Evolutionary conservation across 768 basidiomycete genomes (phyloP).

Genomic region (Piloderma croceum): DNA sequence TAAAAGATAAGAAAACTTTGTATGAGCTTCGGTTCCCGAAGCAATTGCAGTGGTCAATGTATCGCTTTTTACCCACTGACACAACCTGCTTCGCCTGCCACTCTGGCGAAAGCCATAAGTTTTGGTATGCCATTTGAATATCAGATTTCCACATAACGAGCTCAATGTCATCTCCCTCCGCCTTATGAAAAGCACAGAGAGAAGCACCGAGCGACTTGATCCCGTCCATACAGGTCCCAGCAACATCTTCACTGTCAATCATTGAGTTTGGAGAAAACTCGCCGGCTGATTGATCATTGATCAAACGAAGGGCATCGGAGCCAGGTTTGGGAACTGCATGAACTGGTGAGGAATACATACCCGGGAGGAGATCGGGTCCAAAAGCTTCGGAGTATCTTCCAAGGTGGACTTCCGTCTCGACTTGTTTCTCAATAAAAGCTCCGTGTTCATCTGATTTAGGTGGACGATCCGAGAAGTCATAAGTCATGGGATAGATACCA

Average conservation of each 20-base stretch:
- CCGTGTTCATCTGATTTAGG: conserved; percentile 2
- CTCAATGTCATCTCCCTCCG: too few relatives aligned
- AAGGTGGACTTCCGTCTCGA: conserved; percentile 12
- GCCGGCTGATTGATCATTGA: conserved; percentile 28
- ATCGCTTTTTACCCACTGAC: conserved; percentile 8
- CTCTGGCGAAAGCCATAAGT: conserved; percentile 15
- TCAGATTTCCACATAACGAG: conserved; percentile 22
- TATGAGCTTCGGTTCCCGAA: conserved; percentile 18
- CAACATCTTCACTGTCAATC: conserved; percentile 14
- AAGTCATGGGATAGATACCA: conserved; percentile 8
- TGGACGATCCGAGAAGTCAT: conserved; percentile 6
- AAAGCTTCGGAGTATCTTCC: conserved; percentile 21
- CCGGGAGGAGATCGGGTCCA: conserved; percentile 18
- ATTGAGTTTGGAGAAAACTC: conserved; percentile 24
- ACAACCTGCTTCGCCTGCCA: conserved; percentile 24
- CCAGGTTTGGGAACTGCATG: conserved; percentile 25
- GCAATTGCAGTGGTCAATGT: conserved; percentile 19
- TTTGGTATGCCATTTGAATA: conserved; percentile 18
- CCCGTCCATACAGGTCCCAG: too few relatives aligned
- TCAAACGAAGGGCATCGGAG: conserved; percentile 19
- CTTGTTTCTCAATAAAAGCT: conserved; percentile 12
- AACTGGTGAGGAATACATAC: conserved; percentile 26
- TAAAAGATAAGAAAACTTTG: conserved; percentile 18
- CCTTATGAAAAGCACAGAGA: conserved; percentile 31
- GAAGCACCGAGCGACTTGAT: conserved; percentile 20